Base-by-base conservation (phyloP, 1,139 yeast species). In the Yamadazyma trypodendri region DNA sequence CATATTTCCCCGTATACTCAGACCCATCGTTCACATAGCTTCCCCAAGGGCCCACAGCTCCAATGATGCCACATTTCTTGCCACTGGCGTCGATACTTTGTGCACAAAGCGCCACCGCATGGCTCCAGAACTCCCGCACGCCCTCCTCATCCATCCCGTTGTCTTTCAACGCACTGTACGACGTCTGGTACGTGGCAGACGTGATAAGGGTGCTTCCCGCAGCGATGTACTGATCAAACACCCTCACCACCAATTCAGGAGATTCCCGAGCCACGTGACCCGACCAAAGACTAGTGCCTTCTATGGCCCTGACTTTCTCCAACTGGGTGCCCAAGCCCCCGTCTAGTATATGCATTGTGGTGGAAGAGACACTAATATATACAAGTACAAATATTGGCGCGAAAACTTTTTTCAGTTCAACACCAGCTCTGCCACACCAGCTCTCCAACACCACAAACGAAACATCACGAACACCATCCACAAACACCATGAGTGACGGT, bases 1-100 rank as follows among this genome's bases (percentile, higher is more conserved):
- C 16, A 50, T 84, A 84, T 24, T 72, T 63, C 0, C 90, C 90
- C 2, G 81, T 78, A 51, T 80, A 84, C 50, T 84, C 92, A 1
- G 81, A 68, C 1, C 89, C 89, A 45, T 79, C 71, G 18, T 81
- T 78, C 29, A 81, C 55, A 44, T 57, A 77, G 0, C 87, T 82
- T 1, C 89, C 90, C 51, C 77, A 84, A 0, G 92, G 88, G 0
- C 90, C 92, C n/a, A 82, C 54, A 8, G 84, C 76, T 0, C 82
- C 89, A 2, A 34, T 32, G 4, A 41, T 20, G 9, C 28, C 28
- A 14, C 31, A 17, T 11, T 18, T 34, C 28, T 5, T 18, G 21
- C 21, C 21, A 18, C 28, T 24, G 15, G 15, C 28, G 28, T 9
- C 28, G 9, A 24, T 24, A 14, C 28, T 16, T 16, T 34, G 12